Percentiles rank a stretch among this genome's conserved stretches.
These are phyloP conservation scores for Zygotorulaspora florentina DNA, from an alignment of 805 yeast species.

Conservation along the genomic window DNA sequence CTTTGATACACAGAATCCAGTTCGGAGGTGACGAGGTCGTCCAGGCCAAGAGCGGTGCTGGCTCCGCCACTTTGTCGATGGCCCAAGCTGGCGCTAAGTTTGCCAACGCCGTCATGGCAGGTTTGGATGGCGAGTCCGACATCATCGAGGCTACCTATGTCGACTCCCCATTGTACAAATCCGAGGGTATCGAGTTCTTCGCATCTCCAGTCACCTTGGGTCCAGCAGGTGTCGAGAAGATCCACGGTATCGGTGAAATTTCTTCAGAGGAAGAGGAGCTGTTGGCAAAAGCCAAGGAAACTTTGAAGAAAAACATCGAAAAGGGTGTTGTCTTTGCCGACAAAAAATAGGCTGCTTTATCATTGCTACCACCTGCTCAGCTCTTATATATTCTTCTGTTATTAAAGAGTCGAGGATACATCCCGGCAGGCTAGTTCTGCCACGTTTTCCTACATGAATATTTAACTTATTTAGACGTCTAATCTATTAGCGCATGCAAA, in stretches of 20 bases:
- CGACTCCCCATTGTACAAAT: conserved; percentile 76
- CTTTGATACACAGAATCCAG: conserved; percentile 81
- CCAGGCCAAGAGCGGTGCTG: conserved; percentile 89
- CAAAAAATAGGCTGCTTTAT: conserved; percentile 9
- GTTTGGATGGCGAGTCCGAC: conserved; percentile 59
- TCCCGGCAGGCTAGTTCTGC: no score
- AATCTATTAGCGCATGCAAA: no score
- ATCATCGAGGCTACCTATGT: conserved; percentile 67
- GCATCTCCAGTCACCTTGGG: conserved; percentile 94
- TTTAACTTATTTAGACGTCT: neutral
- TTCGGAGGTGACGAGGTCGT: conserved; percentile 97
- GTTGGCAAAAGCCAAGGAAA: conserved; percentile 78
- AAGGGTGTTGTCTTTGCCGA: conserved; percentile 87
- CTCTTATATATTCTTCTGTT: neutral
- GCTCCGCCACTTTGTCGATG: conserved; percentile 91
- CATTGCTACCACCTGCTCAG: neutral
- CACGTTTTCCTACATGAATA: neutral
- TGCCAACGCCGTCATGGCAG: conserved; percentile 60
- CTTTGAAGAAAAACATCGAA: conserved; percentile 82
- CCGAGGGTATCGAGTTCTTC: conserved; percentile 94
- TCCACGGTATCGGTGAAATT: conserved; percentile 73
- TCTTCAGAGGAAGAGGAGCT: conserved; percentile 78
- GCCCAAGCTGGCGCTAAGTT: conserved; percentile 86
- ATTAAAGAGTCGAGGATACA: neutral
- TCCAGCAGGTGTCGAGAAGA: conserved; percentile 77